These are phyloP conservation scores for Rhynchosporium agropyri DNA, from an alignment of 2,329 filamentous ascomycete genomes.

Conservation along the genomic window DNA sequence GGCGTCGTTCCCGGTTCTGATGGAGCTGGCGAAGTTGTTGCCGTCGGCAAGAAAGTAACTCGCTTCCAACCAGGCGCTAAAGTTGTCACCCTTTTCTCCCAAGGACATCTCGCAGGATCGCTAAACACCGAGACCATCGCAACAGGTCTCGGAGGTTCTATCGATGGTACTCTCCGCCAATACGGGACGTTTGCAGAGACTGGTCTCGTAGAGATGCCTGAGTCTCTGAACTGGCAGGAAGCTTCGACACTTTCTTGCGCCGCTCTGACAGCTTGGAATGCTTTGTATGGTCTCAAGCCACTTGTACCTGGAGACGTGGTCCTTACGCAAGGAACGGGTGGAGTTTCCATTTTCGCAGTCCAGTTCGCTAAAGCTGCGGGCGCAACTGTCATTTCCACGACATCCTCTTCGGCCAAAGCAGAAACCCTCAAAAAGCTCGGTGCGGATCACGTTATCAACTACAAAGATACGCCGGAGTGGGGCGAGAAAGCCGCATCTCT, in stretches of 20 bases:
- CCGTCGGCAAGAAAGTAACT: constrained; percentile 57
- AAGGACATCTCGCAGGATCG: constrained; percentile 45
- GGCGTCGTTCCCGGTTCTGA: constrained; percentile 45
- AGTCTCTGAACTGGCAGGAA: constrained; percentile 50
- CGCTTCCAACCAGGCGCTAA: constrained; percentile 61
- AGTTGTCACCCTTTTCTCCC: constrained; percentile 60
- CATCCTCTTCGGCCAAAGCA: constrained; percentile 45
- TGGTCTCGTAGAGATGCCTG: constrained; percentile 62
- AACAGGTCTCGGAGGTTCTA: constrained; percentile 59
- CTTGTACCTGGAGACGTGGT: constrained; percentile 44
- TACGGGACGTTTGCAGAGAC: constrained; percentile 55
- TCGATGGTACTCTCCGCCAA: constrained; percentile 53
- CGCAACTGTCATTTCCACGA: constrained; percentile 49
- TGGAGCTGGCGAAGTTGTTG: constrained; percentile 50
- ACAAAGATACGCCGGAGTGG: constrained; percentile 47
- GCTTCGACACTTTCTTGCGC: constrained; percentile 55
- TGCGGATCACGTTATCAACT: constrained; percentile 50
- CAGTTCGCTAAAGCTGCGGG: constrained; percentile 48
- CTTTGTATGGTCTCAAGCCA: constrained; percentile 52
- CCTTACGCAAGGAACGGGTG: constrained; percentile 49
- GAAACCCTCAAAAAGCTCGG: constrained; percentile 45
- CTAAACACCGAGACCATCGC: constrained; percentile 32
- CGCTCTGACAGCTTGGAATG: constrained; percentile 60
- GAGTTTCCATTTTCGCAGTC: constrained; percentile 45
- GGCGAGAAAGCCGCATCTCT: constrained; percentile 44